Base-by-base conservation (phyloP, 192 early-diverging fungal species). In the Hyaloraphidium curvatum region DNA sequence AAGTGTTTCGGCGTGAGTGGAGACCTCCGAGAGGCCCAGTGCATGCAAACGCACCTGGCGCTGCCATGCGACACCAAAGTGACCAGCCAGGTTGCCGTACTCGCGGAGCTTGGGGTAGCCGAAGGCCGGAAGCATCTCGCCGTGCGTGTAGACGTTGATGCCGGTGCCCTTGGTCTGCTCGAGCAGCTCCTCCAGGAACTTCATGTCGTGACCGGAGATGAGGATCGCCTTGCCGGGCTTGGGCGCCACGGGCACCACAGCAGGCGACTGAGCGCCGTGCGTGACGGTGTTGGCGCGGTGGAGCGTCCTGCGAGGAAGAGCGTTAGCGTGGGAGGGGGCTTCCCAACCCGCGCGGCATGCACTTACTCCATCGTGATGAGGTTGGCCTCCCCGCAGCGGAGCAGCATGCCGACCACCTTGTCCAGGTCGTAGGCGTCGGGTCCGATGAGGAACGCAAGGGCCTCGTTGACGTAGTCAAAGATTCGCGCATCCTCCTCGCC, bases 401-500 rank as follows among this genome's bases (percentile, higher is more conserved):
- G 43, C 5, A 48, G 43, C 43, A 48, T 48, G 14, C 4, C 7
- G 17, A 48, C 43, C 4, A 48, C 43, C 7, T 14, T 25, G 23
- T 48, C 19, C 43, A 48, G 25, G 25, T 48, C 23, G 11, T 14
- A 14, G 25, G 17, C 25, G 17, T 48, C 43, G 5, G 43, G 43
- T 9, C 43, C 25, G 43, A 48, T 48, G 17, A 48, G 25, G 43
- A 48, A 48, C 19, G 43, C 43, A 25, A 48, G 43, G 9, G 43
- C 43, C 43, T 48, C 43, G 43, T 48, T 48, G 43, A 48, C 14
- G 43, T 48, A 48, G 43, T 48, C 25, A 48, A 48, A 48, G 4
- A 48, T 25, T 5, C 43, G 11, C 14, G 43, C 43, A 25, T 48
- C 43, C 19, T 5, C 5, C 19, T 48, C 43, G 11, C 43, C 43